phyloP scores from a whole-genome alignment of 345 rosid species.

The Trapa incisa region DNA sequence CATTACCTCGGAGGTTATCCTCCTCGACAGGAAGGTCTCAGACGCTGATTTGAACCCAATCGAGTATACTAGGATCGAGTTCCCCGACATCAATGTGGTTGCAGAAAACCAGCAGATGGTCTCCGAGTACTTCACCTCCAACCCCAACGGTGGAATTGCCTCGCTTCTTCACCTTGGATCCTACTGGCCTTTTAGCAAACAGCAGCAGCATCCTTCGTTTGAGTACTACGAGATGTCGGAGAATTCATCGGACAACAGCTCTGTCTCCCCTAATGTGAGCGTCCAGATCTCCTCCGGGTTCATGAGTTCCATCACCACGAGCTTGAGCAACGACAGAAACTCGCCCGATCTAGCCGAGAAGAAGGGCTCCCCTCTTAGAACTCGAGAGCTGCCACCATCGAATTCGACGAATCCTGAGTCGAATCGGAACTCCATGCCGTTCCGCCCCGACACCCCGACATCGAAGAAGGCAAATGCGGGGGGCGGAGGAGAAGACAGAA shows the following conservation, averaged over 20 bases:
- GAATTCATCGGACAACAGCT: slow-evolving; percentile 30
- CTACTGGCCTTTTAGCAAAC: slow-evolving; percentile 12
- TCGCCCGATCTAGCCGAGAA: slow-evolving; percentile 52
- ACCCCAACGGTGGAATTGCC: slow-evolving; percentile 21
- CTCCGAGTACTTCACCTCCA: slow-evolving; percentile 38
- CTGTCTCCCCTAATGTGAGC: slow-evolving; percentile 30
- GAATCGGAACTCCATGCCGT: slow-evolving; percentile 16
- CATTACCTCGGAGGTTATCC: slow-evolving; percentile 70
- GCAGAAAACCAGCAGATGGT: slow-evolving; percentile 76
- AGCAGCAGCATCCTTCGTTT: slow-evolving; percentile 9
- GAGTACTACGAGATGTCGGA: slow-evolving; percentile 46
- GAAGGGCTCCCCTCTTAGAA: slow-evolving; percentile 11
- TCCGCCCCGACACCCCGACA: slow-evolving; percentile 44
- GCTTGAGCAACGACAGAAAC: slow-evolving; percentile 61
- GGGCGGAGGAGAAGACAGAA: slow-evolving; percentile 14
- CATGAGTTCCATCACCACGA: slow-evolving; percentile 60
- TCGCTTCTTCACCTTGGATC: slow-evolving; percentile 70
- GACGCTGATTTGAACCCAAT: slow-evolving; percentile 35
- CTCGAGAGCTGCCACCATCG: background rate
- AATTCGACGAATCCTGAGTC: slow-evolving; percentile 19
- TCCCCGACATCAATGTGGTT: slow-evolving; percentile 59
- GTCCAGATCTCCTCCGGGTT: slow-evolving; percentile 38
- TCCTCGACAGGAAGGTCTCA: slow-evolving; percentile 54
- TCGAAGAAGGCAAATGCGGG: slow-evolving; percentile 28
- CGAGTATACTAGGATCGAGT: slow-evolving; percentile 79